Conservation (phyloP, 768 basidiomycete species). For the Xerocomellus intermedius region DNA sequence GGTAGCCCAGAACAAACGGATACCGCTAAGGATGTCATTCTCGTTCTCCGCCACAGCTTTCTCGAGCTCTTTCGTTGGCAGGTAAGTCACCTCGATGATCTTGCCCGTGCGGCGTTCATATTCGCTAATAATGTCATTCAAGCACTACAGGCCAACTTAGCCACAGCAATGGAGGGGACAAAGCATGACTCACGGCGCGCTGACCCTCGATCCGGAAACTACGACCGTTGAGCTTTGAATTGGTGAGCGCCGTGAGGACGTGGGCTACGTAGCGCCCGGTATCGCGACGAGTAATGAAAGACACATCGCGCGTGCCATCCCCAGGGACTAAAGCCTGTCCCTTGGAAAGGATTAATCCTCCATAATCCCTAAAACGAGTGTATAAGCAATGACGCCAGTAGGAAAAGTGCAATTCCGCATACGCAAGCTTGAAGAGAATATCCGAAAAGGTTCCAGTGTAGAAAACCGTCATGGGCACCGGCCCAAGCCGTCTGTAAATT, state of each 20-base stretch:
- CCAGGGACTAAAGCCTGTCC: not conserved
- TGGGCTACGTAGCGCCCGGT: not conserved
- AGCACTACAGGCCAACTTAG: not conserved
- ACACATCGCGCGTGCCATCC: not conserved
- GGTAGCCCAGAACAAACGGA: not conserved
- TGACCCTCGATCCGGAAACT: constrained; percentile 1
- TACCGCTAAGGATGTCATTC: not conserved
- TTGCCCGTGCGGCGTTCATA: not conserved
- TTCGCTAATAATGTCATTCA: not conserved
- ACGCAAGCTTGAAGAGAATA: constrained; percentile 4
- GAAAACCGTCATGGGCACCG: not conserved
- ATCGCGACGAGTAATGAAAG: not conserved
- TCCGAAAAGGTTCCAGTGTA: not conserved
- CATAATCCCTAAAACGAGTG: not conserved
- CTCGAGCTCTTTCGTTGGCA: not conserved
- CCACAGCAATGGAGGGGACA: not conserved
- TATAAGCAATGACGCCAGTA: not conserved
- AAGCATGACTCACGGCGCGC: not conserved
- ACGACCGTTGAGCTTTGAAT: not conserved
- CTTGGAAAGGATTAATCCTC: not conserved
- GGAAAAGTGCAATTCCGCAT: not conserved
- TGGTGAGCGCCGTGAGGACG: not conserved
- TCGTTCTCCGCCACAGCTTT: not conserved
- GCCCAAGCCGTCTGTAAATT: not conserved
- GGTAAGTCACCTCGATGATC: not conserved